These are phyloP conservation scores for Talaromyces ruber DNA, from an alignment of 495 filamentous ascomycete genomes.

Conservation along the genomic window DNA sequence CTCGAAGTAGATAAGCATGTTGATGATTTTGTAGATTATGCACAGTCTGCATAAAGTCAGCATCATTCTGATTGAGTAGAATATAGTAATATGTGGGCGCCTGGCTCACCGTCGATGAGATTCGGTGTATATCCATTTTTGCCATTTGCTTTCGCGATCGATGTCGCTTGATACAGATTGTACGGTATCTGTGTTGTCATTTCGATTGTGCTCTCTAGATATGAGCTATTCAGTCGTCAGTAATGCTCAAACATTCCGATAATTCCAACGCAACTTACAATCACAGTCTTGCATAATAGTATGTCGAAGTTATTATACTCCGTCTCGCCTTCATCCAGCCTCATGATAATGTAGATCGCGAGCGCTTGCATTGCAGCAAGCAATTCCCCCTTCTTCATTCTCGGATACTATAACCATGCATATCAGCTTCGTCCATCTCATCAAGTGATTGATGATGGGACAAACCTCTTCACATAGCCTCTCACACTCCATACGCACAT, in stretches of 20 bases:
- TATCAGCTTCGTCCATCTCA: not conserved
- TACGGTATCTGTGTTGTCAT: not conserved
- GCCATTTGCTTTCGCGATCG: constrained; percentile 21
- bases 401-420: constrained; percentile 15
- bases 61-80: constrained; percentile 10
- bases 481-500: constrained; percentile 38
- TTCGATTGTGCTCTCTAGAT: constrained; percentile 12
- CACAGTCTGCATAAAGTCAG: constrained; percentile 17
- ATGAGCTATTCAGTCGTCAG: constrained; percentile 12
- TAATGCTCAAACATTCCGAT: not conserved
- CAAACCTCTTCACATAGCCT: constrained; percentile 28
- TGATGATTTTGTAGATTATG: constrained; percentile 32
- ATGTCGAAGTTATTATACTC: constrained; percentile 32
- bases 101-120: constrained; percentile 21
- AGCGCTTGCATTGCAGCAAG: constrained; percentile 36
- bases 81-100: not conserved
- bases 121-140: constrained; percentile 39
- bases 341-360: constrained; percentile 30
- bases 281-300: constrained; percentile 24
- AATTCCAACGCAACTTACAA: constrained; percentile 16
- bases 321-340: constrained; percentile 35
- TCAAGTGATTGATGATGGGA: constrained; percentile 7
- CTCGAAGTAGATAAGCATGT: constrained; percentile 37
- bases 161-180: not conserved
- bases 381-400: constrained; percentile 26